phyloP scores from a whole-genome alignment of 2,329 filamentous ascomycete species.

The Elsinoe perseae region DNA sequence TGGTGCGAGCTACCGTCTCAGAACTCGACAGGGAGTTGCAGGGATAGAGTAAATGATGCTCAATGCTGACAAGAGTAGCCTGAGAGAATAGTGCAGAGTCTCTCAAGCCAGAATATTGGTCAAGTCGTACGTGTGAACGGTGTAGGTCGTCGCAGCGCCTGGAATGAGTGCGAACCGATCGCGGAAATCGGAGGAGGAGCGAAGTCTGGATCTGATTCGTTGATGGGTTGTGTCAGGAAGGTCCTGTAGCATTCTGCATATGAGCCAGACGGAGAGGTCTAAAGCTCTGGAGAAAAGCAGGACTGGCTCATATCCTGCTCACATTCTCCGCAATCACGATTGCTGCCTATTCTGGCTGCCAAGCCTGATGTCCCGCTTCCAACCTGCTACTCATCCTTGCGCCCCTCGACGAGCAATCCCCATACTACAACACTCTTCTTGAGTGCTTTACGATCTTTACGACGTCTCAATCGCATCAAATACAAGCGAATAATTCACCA shows the following conservation, averaged over 20 bases:
- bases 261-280: background rate
- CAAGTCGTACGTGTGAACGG: background rate
- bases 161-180: conserved; percentile 14
- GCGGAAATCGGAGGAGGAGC: conserved; percentile 10
- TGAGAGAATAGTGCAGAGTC: background rate
- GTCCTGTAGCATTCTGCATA: background rate
- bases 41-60: background rate
- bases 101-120: background rate
- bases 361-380: background rate
- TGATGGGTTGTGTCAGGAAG: background rate
- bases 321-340: background rate
- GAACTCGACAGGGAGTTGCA: background rate
- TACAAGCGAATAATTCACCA: conserved; percentile 25
- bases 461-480: background rate
- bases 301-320: background rate
- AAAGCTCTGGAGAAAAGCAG: background rate
- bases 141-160: conserved; percentile 1
- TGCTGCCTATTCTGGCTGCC: background rate
- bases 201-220: conserved; percentile 12
- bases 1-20: conserved; percentile 7
- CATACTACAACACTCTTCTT: conserved; percentile 1
- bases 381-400: background rate
- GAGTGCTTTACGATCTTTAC: conserved; percentile 9
- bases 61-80: conserved; percentile 5
- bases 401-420: background rate